These are phyloP conservation scores for Alternaria conjuncta DNA, from an alignment of 2,329 filamentous ascomycete genomes.

Conservation along the genomic window DNA sequence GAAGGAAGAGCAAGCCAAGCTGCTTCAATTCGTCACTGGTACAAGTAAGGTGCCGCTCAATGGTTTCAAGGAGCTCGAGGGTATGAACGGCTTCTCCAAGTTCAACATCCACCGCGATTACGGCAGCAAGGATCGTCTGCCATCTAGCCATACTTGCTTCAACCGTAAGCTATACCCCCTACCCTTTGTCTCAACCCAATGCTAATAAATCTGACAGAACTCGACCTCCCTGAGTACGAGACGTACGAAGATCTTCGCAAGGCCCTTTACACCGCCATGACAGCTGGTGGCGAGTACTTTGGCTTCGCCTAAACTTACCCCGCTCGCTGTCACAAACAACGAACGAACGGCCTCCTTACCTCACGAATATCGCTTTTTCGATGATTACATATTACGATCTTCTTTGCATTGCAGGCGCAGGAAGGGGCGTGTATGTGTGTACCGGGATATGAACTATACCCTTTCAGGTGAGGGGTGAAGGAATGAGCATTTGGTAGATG, in stretches of 20 bases:
- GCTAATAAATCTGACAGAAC: constrained; percentile 67
- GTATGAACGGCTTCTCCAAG: constrained; percentile 96
- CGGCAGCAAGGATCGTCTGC: constrained; percentile 92
- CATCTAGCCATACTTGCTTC: constrained; percentile 98
- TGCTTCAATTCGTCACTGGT: constrained; percentile 97
- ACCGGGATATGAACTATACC: constrained; percentile 10
- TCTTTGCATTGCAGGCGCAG: constrained; percentile 43
- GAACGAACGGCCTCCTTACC: background rate
- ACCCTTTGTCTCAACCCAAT: background rate
- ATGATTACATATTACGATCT: constrained; percentile 23
- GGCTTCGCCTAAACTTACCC: constrained; percentile 79
- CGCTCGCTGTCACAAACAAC: background rate
- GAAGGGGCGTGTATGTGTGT: constrained; percentile 3
- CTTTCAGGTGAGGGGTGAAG: background rate
- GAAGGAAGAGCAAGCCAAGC: constrained; percentile 96
- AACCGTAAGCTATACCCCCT: constrained; percentile 76
- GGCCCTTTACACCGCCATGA: constrained; percentile 93
- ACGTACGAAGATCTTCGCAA: constrained; percentile 89
- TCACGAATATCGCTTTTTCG: constrained; percentile 7
- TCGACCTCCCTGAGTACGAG: constrained; percentile 97
- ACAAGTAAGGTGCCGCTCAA: constrained; percentile 98
- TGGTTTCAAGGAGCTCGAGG: constrained; percentile 98
- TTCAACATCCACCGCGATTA: constrained; percentile 99
- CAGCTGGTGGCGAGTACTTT: constrained; percentile 96
- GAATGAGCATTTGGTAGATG: constrained; percentile 6